Evolutionary conservation across 202 grass and related monocot genomes (phyloP).

Genomic region (Panicum hallii): DNA sequence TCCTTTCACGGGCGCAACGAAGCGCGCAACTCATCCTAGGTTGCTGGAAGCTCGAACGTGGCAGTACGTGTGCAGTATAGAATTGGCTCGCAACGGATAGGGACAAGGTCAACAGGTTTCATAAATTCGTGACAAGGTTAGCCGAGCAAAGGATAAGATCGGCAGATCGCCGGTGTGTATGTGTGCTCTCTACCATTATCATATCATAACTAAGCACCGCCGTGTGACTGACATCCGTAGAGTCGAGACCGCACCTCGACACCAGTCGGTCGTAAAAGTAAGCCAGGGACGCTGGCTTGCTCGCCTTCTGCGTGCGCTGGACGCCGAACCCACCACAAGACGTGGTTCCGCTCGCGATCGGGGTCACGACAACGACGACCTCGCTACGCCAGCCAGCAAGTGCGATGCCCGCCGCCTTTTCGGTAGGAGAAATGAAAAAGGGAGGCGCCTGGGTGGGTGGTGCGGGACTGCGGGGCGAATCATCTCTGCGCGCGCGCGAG

Average conservation of each 20-base stretch:
- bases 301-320: not conserved
- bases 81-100: not conserved
- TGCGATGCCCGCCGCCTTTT: not conserved
- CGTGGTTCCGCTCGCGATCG: not conserved
- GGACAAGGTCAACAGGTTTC: not conserved
- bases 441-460: not conserved
- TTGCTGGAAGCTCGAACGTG: not conserved
- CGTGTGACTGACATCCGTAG: not conserved
- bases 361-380: not conserved
- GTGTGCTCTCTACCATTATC: not conserved
- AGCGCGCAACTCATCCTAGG: not conserved
- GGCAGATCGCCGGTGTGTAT: not conserved
- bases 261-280: not conserved
- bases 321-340: not conserved
- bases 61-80: not conserved
- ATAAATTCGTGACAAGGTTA: not conserved
- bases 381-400: not conserved
- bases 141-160: constrained; percentile 9
- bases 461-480: not conserved
- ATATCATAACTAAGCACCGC: not conserved
- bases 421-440: not conserved
- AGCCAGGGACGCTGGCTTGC: not conserved
- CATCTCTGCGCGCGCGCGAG: not conserved
- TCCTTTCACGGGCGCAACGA: too few relatives aligned
- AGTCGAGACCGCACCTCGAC: not conserved